phyloP scores from a whole-genome alignment of 2,329 filamentous ascomycete species.

The Podosphaera fusca region DNA sequence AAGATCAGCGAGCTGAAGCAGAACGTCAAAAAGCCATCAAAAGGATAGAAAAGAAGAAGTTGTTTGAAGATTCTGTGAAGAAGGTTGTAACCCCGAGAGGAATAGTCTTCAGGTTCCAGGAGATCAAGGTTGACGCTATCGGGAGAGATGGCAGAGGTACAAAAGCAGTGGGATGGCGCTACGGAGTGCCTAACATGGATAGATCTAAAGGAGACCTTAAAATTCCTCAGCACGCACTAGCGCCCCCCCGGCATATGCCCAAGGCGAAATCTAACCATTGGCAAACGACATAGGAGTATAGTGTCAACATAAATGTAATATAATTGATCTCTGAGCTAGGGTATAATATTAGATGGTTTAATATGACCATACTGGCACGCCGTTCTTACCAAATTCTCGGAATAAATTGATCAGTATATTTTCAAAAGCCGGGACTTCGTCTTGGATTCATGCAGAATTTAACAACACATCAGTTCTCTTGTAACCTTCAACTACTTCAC shows the following conservation, averaged over 20 bases:
- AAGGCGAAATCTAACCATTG: neutral
- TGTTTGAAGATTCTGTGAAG: slow-evolving; percentile 18
- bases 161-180: slow-evolving; percentile 34
- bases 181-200: slow-evolving; percentile 39
- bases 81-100: slow-evolving; percentile 23
- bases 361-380: neutral
- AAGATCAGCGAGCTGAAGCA: neutral
- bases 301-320: neutral
- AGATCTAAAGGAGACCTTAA: slow-evolving; percentile 40
- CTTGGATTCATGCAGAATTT: no score
- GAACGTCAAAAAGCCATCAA: slow-evolving; percentile 7
- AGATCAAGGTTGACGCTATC: slow-evolving; percentile 31
- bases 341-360: neutral
- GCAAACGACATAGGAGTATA: neutral
- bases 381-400: neutral
- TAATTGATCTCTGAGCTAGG: neutral
- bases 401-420: neutral
- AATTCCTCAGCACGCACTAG: slow-evolving; percentile 24
- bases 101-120: slow-evolving; percentile 39
- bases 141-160: slow-evolving; percentile 29
- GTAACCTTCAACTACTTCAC: no score
- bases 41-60: slow-evolving; percentile 15
- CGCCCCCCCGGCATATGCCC: neutral
- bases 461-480: no score
- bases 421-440: no score